Evolutionary conservation across 129 eudicot genomes (phyloP).

Genomic region (Helianthus annuus): HanXRQr2.0-SUNRISE NC_035448.2:103924329-103924828

Average conservation of each 20-base stretch:
- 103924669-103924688: conserved; percentile 85
- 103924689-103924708: conserved; percentile 52
- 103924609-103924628: conserved; percentile 8
- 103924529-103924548: not conserved
- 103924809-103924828: conserved; percentile 98
- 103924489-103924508: no score
- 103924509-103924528: no score
- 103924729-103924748: conserved; percentile 60
- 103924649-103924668: conserved; percentile 5
- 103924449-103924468: no score
- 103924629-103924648: not conserved
- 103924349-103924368: no score
- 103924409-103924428: no score
- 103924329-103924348: no score
- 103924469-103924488: no score
- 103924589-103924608: conserved; percentile 10
- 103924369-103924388: no score
- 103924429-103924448: no score
- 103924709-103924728: conserved; percentile 58
- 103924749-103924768: conserved; percentile 94
- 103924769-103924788: conserved; percentile 93
- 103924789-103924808: conserved; percentile 90
- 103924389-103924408: no score
- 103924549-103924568: not conserved
- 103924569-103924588: not conserved